These are phyloP conservation scores for Dissophora ornata DNA, from an alignment of 192 early-diverging fungal genomes.

Conservation along the genomic window DNA sequence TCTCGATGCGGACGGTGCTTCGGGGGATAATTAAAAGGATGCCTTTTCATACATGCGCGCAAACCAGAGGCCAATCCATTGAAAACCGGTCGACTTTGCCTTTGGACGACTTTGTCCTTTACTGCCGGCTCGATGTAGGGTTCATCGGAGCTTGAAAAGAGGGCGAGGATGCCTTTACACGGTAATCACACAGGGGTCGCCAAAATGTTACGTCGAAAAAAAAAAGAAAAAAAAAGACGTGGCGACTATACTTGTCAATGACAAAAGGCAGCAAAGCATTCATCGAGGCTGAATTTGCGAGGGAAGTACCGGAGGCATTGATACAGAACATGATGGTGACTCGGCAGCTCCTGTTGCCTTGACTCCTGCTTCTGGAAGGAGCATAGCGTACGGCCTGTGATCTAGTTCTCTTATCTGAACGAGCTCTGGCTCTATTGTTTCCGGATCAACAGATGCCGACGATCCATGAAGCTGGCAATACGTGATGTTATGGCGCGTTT, in stretches of 20 bases:
- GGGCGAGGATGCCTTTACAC: too few species aligned
- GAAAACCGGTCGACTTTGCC: too few species aligned
- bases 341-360: slow-evolving; percentile 3
- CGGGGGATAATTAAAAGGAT: too few species aligned
- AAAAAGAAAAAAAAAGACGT: too few species aligned
- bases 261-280: slow-evolving; percentile 22
- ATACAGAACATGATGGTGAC: slow-evolving; percentile 25
- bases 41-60: too few species aligned
- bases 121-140: too few species aligned
- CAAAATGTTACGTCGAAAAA: too few species aligned
- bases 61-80: too few species aligned
- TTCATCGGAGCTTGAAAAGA: too few species aligned
- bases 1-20: too few species aligned
- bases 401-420: slow-evolving; percentile 6
- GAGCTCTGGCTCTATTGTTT: slow-evolving; percentile 6
- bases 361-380: not conserved
- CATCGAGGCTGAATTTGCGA: slow-evolving; percentile 1
- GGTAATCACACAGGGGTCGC: too few species aligned
- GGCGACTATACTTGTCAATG: not conserved
- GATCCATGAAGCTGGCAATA: slow-evolving; percentile 13
- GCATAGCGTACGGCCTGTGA: slow-evolving; percentile 9
- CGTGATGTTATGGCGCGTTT: slow-evolving; percentile 1
- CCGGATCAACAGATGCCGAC: slow-evolving; percentile 7
- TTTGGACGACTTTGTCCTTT: too few species aligned
- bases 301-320: slow-evolving; percentile 19